Evolutionary conservation across 2,329 filamentous ascomycete species (phyloP), one percentile per base, ranked within the genome.

Genomic region (Aspergillus transmontanensis): DNA sequence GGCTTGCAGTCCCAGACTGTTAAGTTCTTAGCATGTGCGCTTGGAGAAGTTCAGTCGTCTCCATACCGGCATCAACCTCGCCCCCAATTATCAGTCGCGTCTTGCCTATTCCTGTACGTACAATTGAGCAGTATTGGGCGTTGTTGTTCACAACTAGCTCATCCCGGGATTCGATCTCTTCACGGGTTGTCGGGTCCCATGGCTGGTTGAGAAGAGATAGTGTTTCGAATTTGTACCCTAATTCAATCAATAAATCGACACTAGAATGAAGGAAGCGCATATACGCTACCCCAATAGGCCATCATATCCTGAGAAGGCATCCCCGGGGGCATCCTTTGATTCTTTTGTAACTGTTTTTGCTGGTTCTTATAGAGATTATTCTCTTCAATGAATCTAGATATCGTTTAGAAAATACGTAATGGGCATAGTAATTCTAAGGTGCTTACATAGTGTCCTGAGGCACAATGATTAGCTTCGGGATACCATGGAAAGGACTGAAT

Each of bases 211-310:
- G 80, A 2, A 95, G 89, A 7, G 89, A 88, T 1, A 99, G 79
- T 0, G 92, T 91, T 78, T 99, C 95, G 72, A 99, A 99, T 76
- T 99, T 99, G 82, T 99, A 99, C 41, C 94, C 92, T 94, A 67
- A 19, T 5, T 5, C 30, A 26, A 53, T 71, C 58, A 69, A 60
- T 60, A 43, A 50, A 19, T 16, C 26, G 43, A 30, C 55, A 34
- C 5, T 19, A 6, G 12, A 58, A 43, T 11, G 32, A 59, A 21
- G 34, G 28, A 51, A n/a, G n/a, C 19, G 21, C 48, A 30, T 28
- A 16, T 43, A 62, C 72, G 65, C 21, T 79, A 93, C 92, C 94
- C 94, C 94, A 98, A 74, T 89, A 99, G 57, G 90, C 88, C 93
- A 97, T 97, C 67, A 94, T 83, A 62, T 95, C 90, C 57, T 90